Evolutionary conservation across 2,329 filamentous ascomycete species (phyloP).

Genomic region (Talaromyces sp.): DNA sequence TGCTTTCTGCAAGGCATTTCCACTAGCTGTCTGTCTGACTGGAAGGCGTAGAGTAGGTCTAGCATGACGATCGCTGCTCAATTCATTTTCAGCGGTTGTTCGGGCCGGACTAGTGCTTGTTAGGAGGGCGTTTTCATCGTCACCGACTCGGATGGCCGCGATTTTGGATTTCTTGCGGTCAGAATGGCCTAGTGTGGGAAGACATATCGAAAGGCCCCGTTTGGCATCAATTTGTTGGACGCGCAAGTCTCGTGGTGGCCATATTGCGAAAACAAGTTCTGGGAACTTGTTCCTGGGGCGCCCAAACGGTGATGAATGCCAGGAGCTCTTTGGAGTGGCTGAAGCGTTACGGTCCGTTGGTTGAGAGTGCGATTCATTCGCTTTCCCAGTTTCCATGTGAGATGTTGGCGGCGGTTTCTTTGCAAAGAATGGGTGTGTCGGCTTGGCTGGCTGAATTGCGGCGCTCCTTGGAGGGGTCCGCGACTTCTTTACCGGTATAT

Average conservation of each 20-base stretch:
- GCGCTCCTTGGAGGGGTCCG: constrained; percentile 12
- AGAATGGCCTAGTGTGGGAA: background rate
- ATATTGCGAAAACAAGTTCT: constrained; percentile 39
- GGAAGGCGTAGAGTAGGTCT: constrained; percentile 31
- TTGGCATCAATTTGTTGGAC: constrained; percentile 53
- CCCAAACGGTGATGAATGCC: constrained; percentile 20
- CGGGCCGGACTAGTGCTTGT: constrained; percentile 16
- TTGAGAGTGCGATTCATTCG: background rate
- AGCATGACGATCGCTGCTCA: background rate
- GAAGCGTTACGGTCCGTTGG: background rate
- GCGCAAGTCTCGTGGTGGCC: constrained; percentile 44
- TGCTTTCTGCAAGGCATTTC: constrained; percentile 30
- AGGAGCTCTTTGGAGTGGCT: background rate
- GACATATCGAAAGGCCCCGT: background rate
- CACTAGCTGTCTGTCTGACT: constrained; percentile 32
- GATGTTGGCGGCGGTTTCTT: constrained; percentile 52
- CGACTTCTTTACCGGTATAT: constrained; percentile 11
- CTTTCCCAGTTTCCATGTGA: background rate
- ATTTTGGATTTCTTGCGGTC: constrained; percentile 44
- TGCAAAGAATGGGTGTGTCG: constrained; percentile 70
- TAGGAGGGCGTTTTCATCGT: constrained; percentile 38
- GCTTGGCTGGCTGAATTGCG: constrained; percentile 43
- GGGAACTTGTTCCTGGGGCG: constrained; percentile 31
- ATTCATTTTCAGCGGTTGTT: constrained; percentile 3
- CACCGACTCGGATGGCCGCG: constrained; percentile 33